A percentile compares a stretch with the other conserved stretches of the same genome.
These are phyloP conservation scores for Isabelozyma heimii DNA, from an alignment of 805 yeast species.

Conservation along the genomic window DNA sequence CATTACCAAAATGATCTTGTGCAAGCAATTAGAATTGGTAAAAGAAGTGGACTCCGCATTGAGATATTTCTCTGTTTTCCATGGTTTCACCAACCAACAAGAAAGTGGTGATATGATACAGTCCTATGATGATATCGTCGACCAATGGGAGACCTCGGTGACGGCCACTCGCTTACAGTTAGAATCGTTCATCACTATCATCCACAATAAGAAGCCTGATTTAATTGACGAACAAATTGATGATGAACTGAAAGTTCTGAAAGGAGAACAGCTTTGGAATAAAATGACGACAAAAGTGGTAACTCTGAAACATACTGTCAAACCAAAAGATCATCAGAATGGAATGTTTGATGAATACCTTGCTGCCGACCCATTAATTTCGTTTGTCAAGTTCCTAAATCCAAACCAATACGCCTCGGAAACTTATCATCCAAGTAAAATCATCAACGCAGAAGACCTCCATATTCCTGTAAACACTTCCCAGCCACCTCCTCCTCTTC, in stretches of 20 bases:
- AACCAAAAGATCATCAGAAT: conserved; percentile 22
- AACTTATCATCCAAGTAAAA: conserved; percentile 25
- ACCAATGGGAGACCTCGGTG: conserved; percentile 36
- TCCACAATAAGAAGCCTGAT: conserved; percentile 34
- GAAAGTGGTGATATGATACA: conserved; percentile 6
- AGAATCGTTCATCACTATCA: conserved; percentile 30
- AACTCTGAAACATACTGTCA: conserved; percentile 21
- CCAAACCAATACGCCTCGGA: conserved; percentile 20
- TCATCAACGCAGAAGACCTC: conserved; percentile 10
- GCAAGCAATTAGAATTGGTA: conserved; percentile 35
- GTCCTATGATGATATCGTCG: conserved; percentile 30
- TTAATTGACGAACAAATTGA: conserved; percentile 33
- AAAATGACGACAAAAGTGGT: conserved; percentile 17
- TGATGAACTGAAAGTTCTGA: conserved; percentile 24
- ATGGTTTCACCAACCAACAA: conserved; percentile 18
- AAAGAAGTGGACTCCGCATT: conserved; percentile 20
- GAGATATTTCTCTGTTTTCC: conserved; percentile 18
- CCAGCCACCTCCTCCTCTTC: conserved; percentile 26
- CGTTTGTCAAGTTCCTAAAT: conserved; percentile 25
- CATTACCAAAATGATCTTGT: conserved; percentile 35
- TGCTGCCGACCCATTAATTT: conserved; percentile 29
- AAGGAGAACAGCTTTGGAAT: conserved; percentile 24
- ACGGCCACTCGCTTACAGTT: conserved; percentile 37
- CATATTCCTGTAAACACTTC: conserved; percentile 7
- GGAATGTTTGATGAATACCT: conserved; percentile 32